Percentiles rank a stretch among this genome's conserved stretches.
Evolutionary conservation across 805 yeast species (phyloP).

Genomic region (Wickerhamiella brachini): DNA sequence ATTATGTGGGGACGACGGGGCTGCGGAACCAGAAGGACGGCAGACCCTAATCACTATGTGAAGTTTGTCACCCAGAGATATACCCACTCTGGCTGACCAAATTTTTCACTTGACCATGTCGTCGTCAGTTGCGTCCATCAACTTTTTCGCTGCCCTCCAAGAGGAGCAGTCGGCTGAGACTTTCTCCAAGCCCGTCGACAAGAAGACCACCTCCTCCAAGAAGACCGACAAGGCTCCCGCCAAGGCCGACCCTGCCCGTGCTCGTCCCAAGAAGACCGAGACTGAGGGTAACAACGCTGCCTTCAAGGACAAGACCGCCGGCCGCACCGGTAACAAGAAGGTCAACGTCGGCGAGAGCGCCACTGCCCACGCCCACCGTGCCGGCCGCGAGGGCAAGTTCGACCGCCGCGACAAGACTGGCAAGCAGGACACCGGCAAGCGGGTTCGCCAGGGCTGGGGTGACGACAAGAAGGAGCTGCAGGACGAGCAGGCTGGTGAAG

Average conservation of each 20-base stretch:
- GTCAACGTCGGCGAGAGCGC: conserved; percentile 35
- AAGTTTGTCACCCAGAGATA: neutral
- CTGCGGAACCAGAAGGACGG: too few relatives aligned
- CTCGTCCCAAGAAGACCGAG: conserved; percentile 34
- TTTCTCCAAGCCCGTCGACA: conserved; percentile 34
- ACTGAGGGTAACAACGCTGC: conserved; percentile 85
- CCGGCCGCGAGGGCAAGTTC: conserved; percentile 38
- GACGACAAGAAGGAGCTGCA: conserved; percentile 58
- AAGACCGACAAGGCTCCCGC: conserved; percentile 36
- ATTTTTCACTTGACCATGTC: conserved; percentile 4
- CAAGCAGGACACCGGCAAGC: conserved; percentile 74
- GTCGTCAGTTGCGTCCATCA: conserved; percentile 15
- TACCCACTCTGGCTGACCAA: conserved; percentile 2
- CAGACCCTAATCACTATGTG: neutral
- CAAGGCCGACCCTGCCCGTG: conserved; percentile 51
- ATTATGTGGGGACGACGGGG: too few relatives aligned
- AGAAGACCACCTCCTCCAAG: conserved; percentile 71
- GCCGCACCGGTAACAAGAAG: conserved; percentile 44
- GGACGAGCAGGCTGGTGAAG: conserved; percentile 40
- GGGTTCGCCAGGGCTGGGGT: conserved; percentile 80
- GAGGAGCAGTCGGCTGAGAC: conserved; percentile 40
- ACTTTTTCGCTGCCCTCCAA: conserved; percentile 17
- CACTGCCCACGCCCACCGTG: conserved; percentile 38
- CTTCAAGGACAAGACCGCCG: conserved; percentile 55
- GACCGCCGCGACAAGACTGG: conserved; percentile 85